Percentiles rank a stretch among this genome's conserved stretches.
phyloP scores from a whole-genome alignment of 257 asterid genomes.

The Thymus mandschuricus region DNA sequence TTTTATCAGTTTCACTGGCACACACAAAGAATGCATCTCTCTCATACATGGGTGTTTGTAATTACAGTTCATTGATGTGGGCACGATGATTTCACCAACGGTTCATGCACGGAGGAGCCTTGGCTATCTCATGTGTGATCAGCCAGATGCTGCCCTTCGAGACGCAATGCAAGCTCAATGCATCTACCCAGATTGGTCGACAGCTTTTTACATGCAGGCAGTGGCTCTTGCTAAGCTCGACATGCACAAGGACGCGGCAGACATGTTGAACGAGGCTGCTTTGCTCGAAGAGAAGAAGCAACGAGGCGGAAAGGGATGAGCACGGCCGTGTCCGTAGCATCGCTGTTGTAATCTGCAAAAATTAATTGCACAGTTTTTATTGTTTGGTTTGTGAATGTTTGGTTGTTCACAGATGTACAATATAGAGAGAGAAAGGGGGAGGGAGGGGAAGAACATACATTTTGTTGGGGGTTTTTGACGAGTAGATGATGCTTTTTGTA shows the following conservation, averaged over 20 bases:
- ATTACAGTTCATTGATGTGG: slow-evolving; percentile 91
- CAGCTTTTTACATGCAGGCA: slow-evolving; percentile 97
- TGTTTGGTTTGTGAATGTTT: slow-evolving; percentile 46
- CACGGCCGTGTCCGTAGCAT: neutral
- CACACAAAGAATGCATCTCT: neutral
- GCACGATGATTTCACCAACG: slow-evolving; percentile 97
- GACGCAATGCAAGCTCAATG: slow-evolving; percentile 99
- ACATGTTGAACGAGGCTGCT: slow-evolving; percentile 95
- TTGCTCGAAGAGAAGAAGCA: slow-evolving; percentile 82
- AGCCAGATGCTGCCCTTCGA: slow-evolving; percentile 93
- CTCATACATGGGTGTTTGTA: neutral
- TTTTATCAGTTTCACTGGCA: neutral
- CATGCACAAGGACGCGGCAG: slow-evolving; percentile 97
- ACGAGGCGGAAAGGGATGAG: slow-evolving; percentile 56
- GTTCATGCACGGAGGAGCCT: slow-evolving; percentile 94
- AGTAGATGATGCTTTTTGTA: slow-evolving; percentile 32
- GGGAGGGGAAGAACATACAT: neutral
- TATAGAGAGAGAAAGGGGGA: slow-evolving; percentile 37
- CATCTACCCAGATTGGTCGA: slow-evolving; percentile 89
- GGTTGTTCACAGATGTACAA: slow-evolving; percentile 49
- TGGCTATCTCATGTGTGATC: slow-evolving; percentile 92
- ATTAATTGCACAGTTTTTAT: slow-evolving; percentile 32
- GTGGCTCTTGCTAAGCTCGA: slow-evolving; percentile 94
- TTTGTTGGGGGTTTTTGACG: neutral
- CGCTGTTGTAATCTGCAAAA: slow-evolving; percentile 38